Evolutionary conservation across 2,329 filamentous ascomycete species (phyloP), one percentile per base, ranked within the genome.

Genomic region (Ceratocystis cacaofunesta): DNA sequence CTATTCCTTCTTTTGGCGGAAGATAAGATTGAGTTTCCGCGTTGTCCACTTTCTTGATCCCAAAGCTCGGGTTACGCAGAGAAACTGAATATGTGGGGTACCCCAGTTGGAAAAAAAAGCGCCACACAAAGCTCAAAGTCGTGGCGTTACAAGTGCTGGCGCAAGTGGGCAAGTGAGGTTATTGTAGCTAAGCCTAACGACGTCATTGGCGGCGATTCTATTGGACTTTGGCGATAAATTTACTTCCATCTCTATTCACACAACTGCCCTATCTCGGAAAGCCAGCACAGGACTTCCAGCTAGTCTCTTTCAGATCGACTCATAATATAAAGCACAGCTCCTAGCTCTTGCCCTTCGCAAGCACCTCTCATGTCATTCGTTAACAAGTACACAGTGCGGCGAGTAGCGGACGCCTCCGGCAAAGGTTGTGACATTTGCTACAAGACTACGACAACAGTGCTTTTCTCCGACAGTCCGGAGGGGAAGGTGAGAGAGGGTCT

Each of bases 341-440:
- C 36, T 12, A 1, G 36, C 10, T 12, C 36, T 41, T 41, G 36
- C 36, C 36, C 19, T 41, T 12, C 10, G 36, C 48, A 36, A n/a
- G 30, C 48, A n/a, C 44, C 7, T 17, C 12, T 58, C 65, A 82
- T 81, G 78, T 77, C 80, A 1, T 84, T 92, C 67, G 83, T 83
- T 52, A 97, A 97, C 72, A 75, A 88, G 36, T 97, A 92, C 77
- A 85, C 89, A 69, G 88, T 92, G 69, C 88, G 92, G 62, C 89
- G 85, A 70, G 92, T 97, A 44, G 91, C 91, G 12, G 90, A 95
- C 36, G 82, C 85, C n/a, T 82, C 87, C 1, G 82, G 89, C 12
- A 95, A 89, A 75, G 80, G 89, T 62, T 99, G 94, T 76, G 88
- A 90, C 75, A 85, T 97, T 69, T 97, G 94, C 80, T 95, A 87